These are phyloP conservation scores for Cyclocybe cylindracea DNA, from an alignment of 768 basidiomycete species.

Conservation along the genomic window DNA sequence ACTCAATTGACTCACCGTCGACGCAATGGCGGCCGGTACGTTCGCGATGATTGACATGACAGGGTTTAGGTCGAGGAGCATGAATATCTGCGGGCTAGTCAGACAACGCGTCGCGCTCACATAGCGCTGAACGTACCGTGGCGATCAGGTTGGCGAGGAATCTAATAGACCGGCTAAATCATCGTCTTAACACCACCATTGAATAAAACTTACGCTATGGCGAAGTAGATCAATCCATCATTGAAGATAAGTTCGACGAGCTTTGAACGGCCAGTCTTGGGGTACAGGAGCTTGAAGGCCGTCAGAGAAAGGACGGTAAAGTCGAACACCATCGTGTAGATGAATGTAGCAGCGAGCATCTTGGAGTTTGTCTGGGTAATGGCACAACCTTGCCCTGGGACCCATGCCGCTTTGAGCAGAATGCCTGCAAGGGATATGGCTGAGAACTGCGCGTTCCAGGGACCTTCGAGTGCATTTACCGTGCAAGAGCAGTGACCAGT, in stretches of 20 bases:
- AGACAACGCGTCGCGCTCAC: neutral
- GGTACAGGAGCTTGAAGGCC: conserved; percentile 57
- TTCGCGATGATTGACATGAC: conserved; percentile 76
- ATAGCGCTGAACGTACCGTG: conserved; percentile 44
- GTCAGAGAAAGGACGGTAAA: conserved; percentile 62
- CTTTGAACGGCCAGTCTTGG: conserved; percentile 45
- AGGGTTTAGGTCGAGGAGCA: conserved; percentile 69
- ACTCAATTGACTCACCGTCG: conserved; percentile 46
- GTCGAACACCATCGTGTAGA: conserved; percentile 77
- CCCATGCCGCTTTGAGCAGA: conserved; percentile 60
- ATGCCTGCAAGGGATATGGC: conserved; percentile 38
- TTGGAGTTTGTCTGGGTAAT: conserved; percentile 61
- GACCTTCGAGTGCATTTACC: conserved; percentile 36
- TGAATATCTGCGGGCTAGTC: conserved; percentile 43
- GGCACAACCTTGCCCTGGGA: conserved; percentile 47
- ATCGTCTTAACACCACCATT: neutral
- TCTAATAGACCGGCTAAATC: conserved; percentile 29
- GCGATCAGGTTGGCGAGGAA: conserved; percentile 70
- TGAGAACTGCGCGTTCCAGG: neutral
- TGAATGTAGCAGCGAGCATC: conserved; percentile 65
- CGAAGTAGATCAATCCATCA: conserved; percentile 74
- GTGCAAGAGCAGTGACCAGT: conserved; percentile 72
- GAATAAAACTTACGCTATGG: conserved; percentile 58
- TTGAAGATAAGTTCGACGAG: conserved; percentile 67
- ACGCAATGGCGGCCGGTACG: conserved; percentile 69